Percentiles rank a stretch among this genome's conserved stretches.
phyloP scores from a whole-genome alignment of 2,329 filamentous ascomycete species.

The Xylariaceae sp. region DNA sequence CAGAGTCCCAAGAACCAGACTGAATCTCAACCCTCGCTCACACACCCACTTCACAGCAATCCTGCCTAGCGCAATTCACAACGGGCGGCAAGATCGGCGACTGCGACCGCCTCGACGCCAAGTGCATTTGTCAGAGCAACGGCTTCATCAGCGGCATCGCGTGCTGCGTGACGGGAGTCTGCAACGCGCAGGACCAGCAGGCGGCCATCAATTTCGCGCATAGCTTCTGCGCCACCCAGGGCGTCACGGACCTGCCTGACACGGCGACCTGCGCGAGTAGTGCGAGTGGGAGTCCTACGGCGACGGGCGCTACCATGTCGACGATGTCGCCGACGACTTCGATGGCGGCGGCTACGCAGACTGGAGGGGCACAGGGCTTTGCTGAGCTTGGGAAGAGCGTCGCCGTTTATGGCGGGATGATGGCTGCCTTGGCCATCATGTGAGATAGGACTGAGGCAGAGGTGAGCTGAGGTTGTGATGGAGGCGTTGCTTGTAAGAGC shows the following conservation, averaged over 20 bases:
- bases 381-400: neutral
- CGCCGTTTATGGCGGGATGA: constrained; percentile 16
- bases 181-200: constrained; percentile 37
- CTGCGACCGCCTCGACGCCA: constrained; percentile 37
- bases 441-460: no score
- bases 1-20: neutral
- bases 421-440: no score
- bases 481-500: no score
- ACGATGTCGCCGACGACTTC: constrained; percentile 5
- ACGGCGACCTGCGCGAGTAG: constrained; percentile 16
- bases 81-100: constrained; percentile 37
- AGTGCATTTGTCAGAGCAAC: constrained; percentile 44
- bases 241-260: constrained; percentile 27
- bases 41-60: constrained; percentile 22
- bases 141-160: constrained; percentile 44
- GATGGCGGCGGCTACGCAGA: constrained; percentile 10
- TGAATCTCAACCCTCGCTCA: neutral
- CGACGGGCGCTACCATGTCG: constrained; percentile 1
- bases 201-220: constrained; percentile 30
- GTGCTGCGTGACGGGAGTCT: constrained; percentile 45
- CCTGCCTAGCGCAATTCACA: constrained; percentile 33
- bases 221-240: constrained; percentile 32
- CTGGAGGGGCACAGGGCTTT: constrained; percentile 4
- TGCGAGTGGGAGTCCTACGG: neutral
- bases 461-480: no score